Percentiles rank a stretch among this genome's conserved stretches.
Conservation (phyloP, 2,329 filamentous ascomycete genomes). For the Paraphoma chrysanthemicola region DNA sequence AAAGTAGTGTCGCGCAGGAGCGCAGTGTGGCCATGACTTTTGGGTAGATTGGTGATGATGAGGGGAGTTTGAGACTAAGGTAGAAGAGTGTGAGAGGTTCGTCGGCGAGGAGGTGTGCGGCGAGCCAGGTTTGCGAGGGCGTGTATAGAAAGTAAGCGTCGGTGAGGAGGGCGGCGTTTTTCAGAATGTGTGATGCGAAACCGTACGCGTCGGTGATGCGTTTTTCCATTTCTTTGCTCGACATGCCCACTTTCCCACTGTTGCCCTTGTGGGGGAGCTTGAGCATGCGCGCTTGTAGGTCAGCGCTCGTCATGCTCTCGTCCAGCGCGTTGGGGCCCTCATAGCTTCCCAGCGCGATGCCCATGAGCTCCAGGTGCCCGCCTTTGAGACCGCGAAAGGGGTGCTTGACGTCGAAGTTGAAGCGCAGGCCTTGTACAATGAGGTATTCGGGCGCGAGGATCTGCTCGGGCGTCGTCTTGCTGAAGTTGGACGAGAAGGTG, state of each 20-base stretch:
- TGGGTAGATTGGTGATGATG: constrained; percentile 24
- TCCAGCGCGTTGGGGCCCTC: constrained; percentile 35
- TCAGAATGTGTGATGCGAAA: constrained; percentile 63
- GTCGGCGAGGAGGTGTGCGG: constrained; percentile 79
- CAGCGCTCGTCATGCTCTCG: constrained; percentile 19
- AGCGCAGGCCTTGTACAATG: constrained; percentile 88
- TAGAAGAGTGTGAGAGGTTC: constrained; percentile 62
- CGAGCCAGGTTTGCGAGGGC: constrained; percentile 91
- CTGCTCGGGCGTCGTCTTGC: constrained; percentile 74
- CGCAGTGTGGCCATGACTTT: constrained; percentile 50
- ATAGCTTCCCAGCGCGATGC: constrained; percentile 68
- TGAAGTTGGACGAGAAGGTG: constrained; percentile 60
- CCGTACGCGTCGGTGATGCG: constrained; percentile 70
- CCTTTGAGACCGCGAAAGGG: constrained; percentile 89
- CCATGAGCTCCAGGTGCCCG: constrained; percentile 79
- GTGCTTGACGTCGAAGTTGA: constrained; percentile 91
- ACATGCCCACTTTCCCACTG: constrained; percentile 13
- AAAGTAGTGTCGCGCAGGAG: constrained; percentile 50
- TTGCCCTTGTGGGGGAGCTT: constrained; percentile 29
- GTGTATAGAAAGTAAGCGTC: constrained; percentile 98
- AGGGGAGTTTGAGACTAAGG: constrained; percentile 52
- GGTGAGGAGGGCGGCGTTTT: constrained; percentile 79
- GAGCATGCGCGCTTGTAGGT: constrained; percentile 38
- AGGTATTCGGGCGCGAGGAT: constrained; percentile 92
- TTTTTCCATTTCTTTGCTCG: constrained; percentile 40